Evolutionary conservation across 805 yeast genomes (phyloP).

Genomic region (Candida sonorensis): DNA sequence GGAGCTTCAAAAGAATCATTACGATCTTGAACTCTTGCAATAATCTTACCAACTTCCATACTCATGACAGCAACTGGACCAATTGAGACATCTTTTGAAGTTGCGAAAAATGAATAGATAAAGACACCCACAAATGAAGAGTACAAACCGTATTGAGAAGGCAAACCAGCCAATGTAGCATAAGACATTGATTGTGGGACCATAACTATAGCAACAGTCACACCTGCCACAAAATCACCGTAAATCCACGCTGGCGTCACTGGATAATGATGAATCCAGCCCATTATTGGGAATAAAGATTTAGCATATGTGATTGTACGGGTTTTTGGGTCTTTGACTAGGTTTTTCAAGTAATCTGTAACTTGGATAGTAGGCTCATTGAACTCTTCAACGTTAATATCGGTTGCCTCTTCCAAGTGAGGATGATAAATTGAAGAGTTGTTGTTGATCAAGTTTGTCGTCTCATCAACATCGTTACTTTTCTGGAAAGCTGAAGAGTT

Average conservation of each 20-base stretch:
- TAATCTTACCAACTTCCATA: slow-evolving; percentile 71
- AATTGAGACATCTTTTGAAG: slow-evolving; percentile 90
- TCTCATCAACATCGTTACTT: too few species aligned
- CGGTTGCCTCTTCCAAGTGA: not conserved
- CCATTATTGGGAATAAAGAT: slow-evolving; percentile 70
- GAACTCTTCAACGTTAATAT: slow-evolving; percentile 8
- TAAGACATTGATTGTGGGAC: slow-evolving; percentile 97
- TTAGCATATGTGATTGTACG: slow-evolving; percentile 40
- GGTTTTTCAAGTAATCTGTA: slow-evolving; percentile 21
- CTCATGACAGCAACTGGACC: slow-evolving; percentile 99
- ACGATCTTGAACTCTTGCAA: slow-evolving; percentile 52
- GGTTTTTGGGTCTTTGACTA: slow-evolving; percentile 32
- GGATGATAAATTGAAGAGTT: too few species aligned
- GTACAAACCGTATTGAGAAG: slow-evolving; percentile 82
- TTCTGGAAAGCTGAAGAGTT: too few species aligned
- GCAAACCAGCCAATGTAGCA: slow-evolving; percentile 76
- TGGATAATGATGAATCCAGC: slow-evolving; percentile 87
- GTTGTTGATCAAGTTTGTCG: too few species aligned
- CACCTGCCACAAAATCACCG: slow-evolving; percentile 83
- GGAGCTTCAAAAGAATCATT: slow-evolving; percentile 44
- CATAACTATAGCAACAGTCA: slow-evolving; percentile 87
- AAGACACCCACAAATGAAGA: slow-evolving; percentile 90
- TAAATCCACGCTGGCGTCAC: slow-evolving; percentile 55
- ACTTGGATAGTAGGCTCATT: slow-evolving; percentile 20
- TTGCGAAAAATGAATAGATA: slow-evolving; percentile 85